Evolutionary conservation across 106 monocot species (phyloP), one percentile per base, ranked within the genome.

Genomic region (Dioscorea zingiberensis): DNA sequence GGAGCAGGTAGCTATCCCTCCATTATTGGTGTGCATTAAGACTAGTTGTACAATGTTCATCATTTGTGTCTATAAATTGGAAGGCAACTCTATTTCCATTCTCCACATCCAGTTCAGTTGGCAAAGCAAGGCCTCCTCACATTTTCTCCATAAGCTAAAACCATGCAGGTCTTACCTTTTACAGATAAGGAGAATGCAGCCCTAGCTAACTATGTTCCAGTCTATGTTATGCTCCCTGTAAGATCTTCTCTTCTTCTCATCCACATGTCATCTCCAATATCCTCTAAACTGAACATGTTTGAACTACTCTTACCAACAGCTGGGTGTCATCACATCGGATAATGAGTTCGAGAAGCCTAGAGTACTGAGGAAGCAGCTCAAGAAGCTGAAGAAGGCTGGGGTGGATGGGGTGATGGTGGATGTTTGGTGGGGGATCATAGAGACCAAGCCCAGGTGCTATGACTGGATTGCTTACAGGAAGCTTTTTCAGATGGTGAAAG

Each of bases 391-490:
- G 19, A 15, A 22, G 4, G 84, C 80, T 7, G 47, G 55, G 0
- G 80, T 84, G 19, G 84, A 84, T 30, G 84, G 84, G 2, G 76
- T 84, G 10, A 84, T 84, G 84, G 67, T 76, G 28, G 84, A 84
- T 25, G 80, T 84, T 1, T 80, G 84, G 84, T 84, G 84, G 84
- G 80, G 84, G 18, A 30, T 80, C 30, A 46, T 76, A 11, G 84
- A 84, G 44, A 30, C 26, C 7, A 69, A 66, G 25, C 74, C 82
- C 7, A 59, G 57, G 48, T 7, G 7, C 10, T 83, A 83, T 26
- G 70, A 83, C 23, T 84, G 84, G 84, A 46, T 48, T 21, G 70
- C 84, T 3, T 84, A 84, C 59, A 79, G 18, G 55, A 51, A 69
- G 60, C 12, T 84, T 68, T 81, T 85, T 48, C 61, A 71, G 46